Evolutionary conservation across 768 basidiomycete genomes (phyloP), one percentile per base, ranked within the genome.

Genomic region (Trametes meyenii): DNA sequence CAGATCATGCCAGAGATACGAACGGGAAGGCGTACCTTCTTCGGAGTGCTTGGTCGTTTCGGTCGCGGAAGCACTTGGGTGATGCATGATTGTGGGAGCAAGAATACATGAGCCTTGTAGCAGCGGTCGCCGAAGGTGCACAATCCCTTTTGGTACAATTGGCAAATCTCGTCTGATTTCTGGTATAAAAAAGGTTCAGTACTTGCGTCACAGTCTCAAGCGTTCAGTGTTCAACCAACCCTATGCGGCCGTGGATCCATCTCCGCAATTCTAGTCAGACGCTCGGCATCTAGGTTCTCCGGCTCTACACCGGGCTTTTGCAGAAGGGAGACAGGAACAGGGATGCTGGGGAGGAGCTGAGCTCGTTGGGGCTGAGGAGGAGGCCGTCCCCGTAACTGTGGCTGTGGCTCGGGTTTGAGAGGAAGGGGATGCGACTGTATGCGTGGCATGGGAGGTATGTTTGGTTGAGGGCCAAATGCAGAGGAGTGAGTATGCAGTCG

Each of bases 71-170:
- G 53, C n/a, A 35, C 17, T 11, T 50, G 16, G 16, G 55, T 35
- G 6, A 55, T 46, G 5, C 42, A 46, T 10, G 16, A 21, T 12
- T 48, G 23, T 10, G 53, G 45, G 13, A 38, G 26, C n/a, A 50
- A 26, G 51, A 36, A 50, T 6, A 62, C 57, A n/a, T 69, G 70
- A 13, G 44, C 50, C 10, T 55, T 49, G n/a, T 53, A 57, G 43
- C 69, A 69, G 21, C 24, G 24, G 4, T 49, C 45, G 1, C 62
- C 62, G n/a, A 26, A 50, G 0, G 1, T 2, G 44, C 69, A 70
- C 12, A n/a, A 11, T 2, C 62, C 65, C 19, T 53, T 58, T 36
- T 50, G 55, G 58, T 42, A 70, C 6, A 17, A n/a, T 8, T 13
- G 17, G 38, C 69, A 68, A 8, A 67, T 39, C 44, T 58, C 61